Evolutionary conservation across 2,329 filamentous ascomycete species (phyloP).

Genomic region (Cladophialophora exuberans): DNA sequence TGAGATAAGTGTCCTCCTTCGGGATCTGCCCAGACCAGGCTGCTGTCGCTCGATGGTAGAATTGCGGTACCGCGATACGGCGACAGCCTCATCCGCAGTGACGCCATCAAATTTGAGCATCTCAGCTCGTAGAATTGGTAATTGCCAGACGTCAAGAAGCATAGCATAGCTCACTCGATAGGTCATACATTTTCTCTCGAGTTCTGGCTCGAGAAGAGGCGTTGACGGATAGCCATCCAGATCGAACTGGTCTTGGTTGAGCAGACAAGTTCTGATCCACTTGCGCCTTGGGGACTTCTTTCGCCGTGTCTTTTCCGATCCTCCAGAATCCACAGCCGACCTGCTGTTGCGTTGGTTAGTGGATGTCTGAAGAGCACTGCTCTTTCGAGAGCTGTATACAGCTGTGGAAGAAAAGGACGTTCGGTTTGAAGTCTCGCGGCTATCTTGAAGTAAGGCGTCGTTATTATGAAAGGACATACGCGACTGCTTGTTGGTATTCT

Average conservation of each 20-base stretch:
- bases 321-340: conserved; percentile 42
- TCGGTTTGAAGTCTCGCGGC: conserved; percentile 17
- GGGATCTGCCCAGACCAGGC: conserved; percentile 3
- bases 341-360: conserved; percentile 33
- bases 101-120: conserved; percentile 59
- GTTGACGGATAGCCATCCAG: conserved; percentile 48
- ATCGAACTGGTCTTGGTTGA: conserved; percentile 59
- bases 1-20: conserved; percentile 13
- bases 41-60: neutral
- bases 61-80: neutral
- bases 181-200: conserved; percentile 52
- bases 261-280: conserved; percentile 55
- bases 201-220: conserved; percentile 54
- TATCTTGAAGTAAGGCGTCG: conserved; percentile 25
- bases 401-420: conserved; percentile 18
- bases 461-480: conserved; percentile 23
- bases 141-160: conserved; percentile 61
- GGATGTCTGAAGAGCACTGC: conserved; percentile 17
- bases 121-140: conserved; percentile 59
- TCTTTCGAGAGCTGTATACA: conserved; percentile 13
- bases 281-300: conserved; percentile 36
- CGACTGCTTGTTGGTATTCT: conserved; percentile 10
- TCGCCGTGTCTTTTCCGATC: conserved; percentile 25
- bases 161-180: conserved; percentile 63
- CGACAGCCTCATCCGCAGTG: neutral